Base-by-base conservation (phyloP, 2,329 filamentous ascomycete genomes). In the Celoporthe dispersa region DNA sequence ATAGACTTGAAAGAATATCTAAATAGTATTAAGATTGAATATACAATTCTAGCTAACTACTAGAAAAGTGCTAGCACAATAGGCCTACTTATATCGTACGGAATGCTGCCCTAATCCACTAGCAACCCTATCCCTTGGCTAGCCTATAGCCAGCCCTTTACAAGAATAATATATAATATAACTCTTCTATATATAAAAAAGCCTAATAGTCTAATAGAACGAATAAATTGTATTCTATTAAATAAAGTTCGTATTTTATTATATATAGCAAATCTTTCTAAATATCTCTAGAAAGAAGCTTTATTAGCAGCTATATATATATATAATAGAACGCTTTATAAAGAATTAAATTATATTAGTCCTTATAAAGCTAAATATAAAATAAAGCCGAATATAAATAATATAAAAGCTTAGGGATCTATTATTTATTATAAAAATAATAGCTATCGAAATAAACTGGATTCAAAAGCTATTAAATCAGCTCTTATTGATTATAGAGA, bases 271-370 rank as follows among this genome's bases (percentile, higher is more conserved):
- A 61, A 48, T 31, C 35, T 35, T 8, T 28, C 61, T 33, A 51
- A 64, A 51, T 31, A 39, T 33, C 44, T 51, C n/a, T n/a, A n/a
- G n/a, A 22, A n/a, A 51, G 33, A 51, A 64, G 62, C 41, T 33
- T 64, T 64, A 35, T 53, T 55, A 55, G 31, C 33, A 22, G 44
- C 48, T 37, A 25, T 65, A n/a, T 65, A 64, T 57, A 25, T 66
- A 57, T 66, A 66, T 66, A 66, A 60, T 59, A 66, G 22, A 66
- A 66, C 11, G 3, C n/a, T 12, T 31, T 53, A 64, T 64, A 64
- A 22, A 64, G 2, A 14, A 3, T 60, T 60, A 35, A 37, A 60
- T 1, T 33, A 60, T 60, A 60, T 3, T 19, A 60, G n/a, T 7
- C 51, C n/a, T 55, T 55, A 12, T 8, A 28, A 62, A 62, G 19